phyloP scores from a whole-genome alignment of 2,329 filamentous ascomycete genomes.

The Exophiala oligosperma region DNA sequence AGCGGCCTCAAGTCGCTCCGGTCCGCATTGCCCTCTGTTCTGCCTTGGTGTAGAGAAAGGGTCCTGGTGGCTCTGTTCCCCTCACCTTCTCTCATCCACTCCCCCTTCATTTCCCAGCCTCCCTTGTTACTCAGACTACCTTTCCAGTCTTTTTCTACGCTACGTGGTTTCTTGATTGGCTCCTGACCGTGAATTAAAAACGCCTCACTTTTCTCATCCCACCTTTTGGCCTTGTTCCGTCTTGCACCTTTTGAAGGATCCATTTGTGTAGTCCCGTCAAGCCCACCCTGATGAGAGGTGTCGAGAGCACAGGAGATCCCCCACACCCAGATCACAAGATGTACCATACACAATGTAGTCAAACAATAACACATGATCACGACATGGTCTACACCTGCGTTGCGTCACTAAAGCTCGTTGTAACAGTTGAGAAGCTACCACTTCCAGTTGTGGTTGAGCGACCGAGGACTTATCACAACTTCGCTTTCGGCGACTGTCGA shows the following conservation, averaged over 20 bases:
- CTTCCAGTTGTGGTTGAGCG: too few relatives aligned
- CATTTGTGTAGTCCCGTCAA: not conserved
- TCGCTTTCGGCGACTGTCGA: too few relatives aligned
- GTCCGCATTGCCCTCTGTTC: not conserved
- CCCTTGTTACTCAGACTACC: not conserved
- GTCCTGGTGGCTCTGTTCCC: not conserved
- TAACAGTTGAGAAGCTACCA: too few relatives aligned
- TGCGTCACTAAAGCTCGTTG: not conserved
- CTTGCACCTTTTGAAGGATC: too few relatives aligned
- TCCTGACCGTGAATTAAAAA: not conserved
- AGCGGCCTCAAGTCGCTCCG: not conserved
- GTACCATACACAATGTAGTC: not conserved
- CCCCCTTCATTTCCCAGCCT: slow-evolving; percentile 10
- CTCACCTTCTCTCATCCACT: not conserved
- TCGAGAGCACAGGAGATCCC: slow-evolving; percentile 1
- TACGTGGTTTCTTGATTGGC: slow-evolving; percentile 16
- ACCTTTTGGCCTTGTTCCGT: not conserved
- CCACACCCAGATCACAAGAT: slow-evolving; percentile 12
- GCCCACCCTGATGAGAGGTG: not conserved
- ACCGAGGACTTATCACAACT: too few relatives aligned
- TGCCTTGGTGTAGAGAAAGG: too few relatives aligned
- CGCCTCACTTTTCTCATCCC: not conserved
- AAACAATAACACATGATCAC: not conserved
- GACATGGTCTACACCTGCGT: not conserved
- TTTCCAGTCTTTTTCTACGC: not conserved